Conservation (phyloP, 495 filamentous ascomycete genomes). For the Aspergillus homomorphus region DNA sequence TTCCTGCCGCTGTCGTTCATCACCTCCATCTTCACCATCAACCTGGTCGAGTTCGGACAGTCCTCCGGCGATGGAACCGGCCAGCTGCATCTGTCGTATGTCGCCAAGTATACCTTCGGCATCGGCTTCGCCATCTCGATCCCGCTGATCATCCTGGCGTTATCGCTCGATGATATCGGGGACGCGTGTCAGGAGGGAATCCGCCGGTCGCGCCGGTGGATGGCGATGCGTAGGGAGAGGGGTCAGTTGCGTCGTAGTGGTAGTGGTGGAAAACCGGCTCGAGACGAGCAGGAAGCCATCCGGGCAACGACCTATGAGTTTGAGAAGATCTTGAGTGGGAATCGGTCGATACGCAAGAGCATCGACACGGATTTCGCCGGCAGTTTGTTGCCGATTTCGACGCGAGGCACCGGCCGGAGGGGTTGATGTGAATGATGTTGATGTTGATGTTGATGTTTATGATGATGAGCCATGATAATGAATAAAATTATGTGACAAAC, state of each 20-base stretch:
- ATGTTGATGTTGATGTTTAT: constrained; percentile 6
- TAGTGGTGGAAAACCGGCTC: not conserved
- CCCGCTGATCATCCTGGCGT: constrained; percentile 57
- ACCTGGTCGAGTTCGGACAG: constrained; percentile 53
- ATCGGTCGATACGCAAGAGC: constrained; percentile 25
- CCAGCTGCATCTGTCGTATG: constrained; percentile 51
- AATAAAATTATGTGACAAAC: too few species aligned
- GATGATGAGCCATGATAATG: constrained; percentile 3
- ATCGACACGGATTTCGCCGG: constrained; percentile 30
- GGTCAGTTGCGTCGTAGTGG: not conserved
- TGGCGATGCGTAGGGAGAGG: constrained; percentile 12
- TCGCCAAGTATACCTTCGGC: constrained; percentile 63
- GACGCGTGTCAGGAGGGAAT: constrained; percentile 31
- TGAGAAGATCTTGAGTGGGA: constrained; percentile 32
- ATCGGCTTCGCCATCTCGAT: constrained; percentile 65
- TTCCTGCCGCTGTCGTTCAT: constrained; percentile 69
- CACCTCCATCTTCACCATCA: constrained; percentile 64
- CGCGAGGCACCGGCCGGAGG: constrained; percentile 21
- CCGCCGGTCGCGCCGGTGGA: constrained; percentile 27
- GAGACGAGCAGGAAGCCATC: not conserved
- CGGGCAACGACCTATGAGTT: constrained; percentile 22
- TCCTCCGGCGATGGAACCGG: constrained; percentile 18
- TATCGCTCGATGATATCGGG: constrained; percentile 56
- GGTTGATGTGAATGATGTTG: not conserved
- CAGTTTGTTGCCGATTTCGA: constrained; percentile 35